phyloP scores from a whole-genome alignment of 2,329 filamentous ascomycete genomes.

The Fusarium sp. region DNA sequence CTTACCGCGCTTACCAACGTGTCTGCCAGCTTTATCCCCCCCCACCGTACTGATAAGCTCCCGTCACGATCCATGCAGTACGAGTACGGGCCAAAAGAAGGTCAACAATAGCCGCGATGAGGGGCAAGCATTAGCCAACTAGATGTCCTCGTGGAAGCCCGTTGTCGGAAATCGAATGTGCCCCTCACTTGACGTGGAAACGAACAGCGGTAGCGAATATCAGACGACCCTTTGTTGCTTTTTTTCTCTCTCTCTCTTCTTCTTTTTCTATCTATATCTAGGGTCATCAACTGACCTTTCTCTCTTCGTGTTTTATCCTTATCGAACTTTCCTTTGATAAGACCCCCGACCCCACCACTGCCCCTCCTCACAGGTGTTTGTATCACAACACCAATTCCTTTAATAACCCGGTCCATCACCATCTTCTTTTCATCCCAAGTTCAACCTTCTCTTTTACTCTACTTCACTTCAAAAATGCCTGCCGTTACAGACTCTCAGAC shows the following conservation, averaged over 20 bases:
- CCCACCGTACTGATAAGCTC: constrained; percentile 33
- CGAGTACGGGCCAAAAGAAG: constrained; percentile 2
- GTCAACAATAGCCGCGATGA: constrained; percentile 33
- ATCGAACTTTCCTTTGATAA: constrained; percentile 31
- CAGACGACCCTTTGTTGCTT: constrained; percentile 10
- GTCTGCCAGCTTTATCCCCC: too few species aligned
- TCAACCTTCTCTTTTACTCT: neutral
- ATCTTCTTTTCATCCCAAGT: neutral
- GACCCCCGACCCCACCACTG: constrained; percentile 1
- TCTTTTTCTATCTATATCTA: neutral
- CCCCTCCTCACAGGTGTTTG: neutral
- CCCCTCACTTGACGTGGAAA: constrained; percentile 1
- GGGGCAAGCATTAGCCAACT: constrained; percentile 9
- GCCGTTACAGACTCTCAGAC: constrained; percentile 35
- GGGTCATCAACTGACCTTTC: neutral
- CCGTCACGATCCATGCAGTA: constrained; percentile 19
- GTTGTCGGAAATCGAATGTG: constrained; percentile 25
- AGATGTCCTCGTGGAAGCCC: constrained; percentile 15
- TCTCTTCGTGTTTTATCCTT: constrained; percentile 6
- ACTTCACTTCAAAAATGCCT: constrained; percentile 33
- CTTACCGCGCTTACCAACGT: neutral
- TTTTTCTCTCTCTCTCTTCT: neutral
- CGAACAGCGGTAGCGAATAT: constrained; percentile 6
- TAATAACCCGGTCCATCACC: constrained; percentile 10
- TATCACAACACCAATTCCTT: constrained; percentile 14